Conservation (phyloP, 306 rosid genomes). For the Coriaria nepalensis region DNA sequence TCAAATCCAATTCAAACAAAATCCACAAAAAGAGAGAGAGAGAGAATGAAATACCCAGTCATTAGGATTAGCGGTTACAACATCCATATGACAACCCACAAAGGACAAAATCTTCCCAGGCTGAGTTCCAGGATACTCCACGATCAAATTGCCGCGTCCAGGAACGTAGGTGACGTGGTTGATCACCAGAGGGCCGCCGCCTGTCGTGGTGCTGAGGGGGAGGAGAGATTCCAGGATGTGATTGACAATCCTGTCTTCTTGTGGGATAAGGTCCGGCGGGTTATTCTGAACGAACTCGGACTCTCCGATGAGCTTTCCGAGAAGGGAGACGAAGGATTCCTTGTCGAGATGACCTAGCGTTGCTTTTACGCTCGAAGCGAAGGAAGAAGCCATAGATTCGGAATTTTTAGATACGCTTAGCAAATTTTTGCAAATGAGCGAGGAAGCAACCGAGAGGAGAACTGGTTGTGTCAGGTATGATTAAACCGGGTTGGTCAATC, state of each 20-base stretch:
- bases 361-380: constrained; percentile 19
- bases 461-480: too few species aligned
- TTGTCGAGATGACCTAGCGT: constrained; percentile 46
- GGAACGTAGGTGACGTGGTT: constrained; percentile 58
- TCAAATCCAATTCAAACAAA: not conserved
- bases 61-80: constrained; percentile 77
- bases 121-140: constrained; percentile 73
- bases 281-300: constrained; percentile 75
- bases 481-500: too few species aligned
- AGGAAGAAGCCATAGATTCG: constrained; percentile 51
- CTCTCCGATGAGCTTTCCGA: constrained; percentile 66
- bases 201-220: constrained; percentile 61
- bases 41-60: constrained; percentile 54
- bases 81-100: constrained; percentile 92
- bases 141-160: constrained; percentile 66
- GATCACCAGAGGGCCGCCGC: constrained; percentile 57
- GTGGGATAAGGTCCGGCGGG: constrained; percentile 65
- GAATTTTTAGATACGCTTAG: too few species aligned
- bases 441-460: too few species aligned
- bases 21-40: not conserved
- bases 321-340: constrained; percentile 51
- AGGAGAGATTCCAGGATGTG: constrained; percentile 51
- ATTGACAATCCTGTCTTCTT: constrained; percentile 61
- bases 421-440: too few species aligned
- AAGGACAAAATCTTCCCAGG: constrained; percentile 65